A percentile compares a stretch with the other conserved stretches of the same genome.
Conservation (phyloP, 2,329 filamentous ascomycete species). For the Pseudogymnoascus sp. region DNA sequence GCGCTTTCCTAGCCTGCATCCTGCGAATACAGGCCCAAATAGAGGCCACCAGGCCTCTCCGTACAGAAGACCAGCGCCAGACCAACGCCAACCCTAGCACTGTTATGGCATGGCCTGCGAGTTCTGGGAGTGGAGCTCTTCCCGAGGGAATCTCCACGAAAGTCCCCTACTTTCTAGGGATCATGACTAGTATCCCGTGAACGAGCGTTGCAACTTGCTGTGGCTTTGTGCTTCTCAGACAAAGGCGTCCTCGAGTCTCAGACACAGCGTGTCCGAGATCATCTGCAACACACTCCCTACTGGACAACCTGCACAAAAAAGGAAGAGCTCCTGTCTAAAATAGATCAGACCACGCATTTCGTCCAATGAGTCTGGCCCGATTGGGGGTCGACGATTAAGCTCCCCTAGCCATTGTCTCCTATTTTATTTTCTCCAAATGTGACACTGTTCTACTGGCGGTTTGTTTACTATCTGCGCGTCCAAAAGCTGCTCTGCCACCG, state of each 20-base stretch:
- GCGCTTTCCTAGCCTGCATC: not conserved
- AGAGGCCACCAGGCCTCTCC: too few relatives aligned
- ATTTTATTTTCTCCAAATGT: not conserved
- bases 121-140: not conserved
- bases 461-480: not conserved
- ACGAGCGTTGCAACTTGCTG: not conserved
- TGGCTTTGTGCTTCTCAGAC: not conserved
- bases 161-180: not conserved
- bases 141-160: not conserved
- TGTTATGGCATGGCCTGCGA: not conserved
- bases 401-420: not conserved
- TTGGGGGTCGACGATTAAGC: not conserved
- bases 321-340: not conserved
- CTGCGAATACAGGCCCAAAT: too few relatives aligned
- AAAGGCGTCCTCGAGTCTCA: not conserved
- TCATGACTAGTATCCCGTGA: not conserved
- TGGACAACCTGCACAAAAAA: not conserved
- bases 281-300: not conserved
- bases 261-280: not conserved
- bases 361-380: not conserved
- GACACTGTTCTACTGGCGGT: not conserved
- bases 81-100: not conserved
- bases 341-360: not conserved
- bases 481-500: not conserved
- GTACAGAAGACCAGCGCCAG: not conserved